Evolutionary conservation across 352 stramenopile species (phyloP), one percentile per base, ranked within the genome.

Genomic region (Globisporangium parvum): DNA sequence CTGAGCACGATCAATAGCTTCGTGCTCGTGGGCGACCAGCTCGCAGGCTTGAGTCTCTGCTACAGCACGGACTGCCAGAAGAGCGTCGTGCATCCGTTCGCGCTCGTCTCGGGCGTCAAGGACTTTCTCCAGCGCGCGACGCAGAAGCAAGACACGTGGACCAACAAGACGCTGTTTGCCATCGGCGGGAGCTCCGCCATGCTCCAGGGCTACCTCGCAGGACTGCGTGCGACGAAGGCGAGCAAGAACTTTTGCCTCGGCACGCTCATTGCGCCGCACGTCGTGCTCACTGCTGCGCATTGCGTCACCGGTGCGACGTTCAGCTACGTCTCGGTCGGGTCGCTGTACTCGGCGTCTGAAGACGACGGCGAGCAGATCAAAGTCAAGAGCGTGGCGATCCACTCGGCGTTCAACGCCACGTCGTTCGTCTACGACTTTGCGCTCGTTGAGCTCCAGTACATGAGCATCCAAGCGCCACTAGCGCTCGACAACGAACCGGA

Each of bases 331-430:
- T 71, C 64, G 1, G 67, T 79, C 4, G 70, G 70, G 9, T 74
- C 70, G 1, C 53, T 59, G 18, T 71, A 71, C 33, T 31, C 52
- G 21, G 63, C 62, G 9, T 53, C 49, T 3, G 58, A 65, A 6
- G 17, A 44, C 4, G 70, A 79, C 47, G 70, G 67, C n/a, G 67
- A 75, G 52, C 67, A 73, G 49, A 75, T 79, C 57, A 67, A 67
- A 26, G 59, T 79, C 44, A 67, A 69, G 45, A 42, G 47, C 18
- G 57, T 62, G 17, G 55, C 60, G 17, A 48, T 71, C 11, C 71
- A 80, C 31, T 63, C 65, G 6, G 47, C 45, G 2, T 75, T 66
- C 40, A 46, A 69, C 4, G 28, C 55, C n/a, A 44, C 42, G 2
- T 63, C 59, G 11, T 63, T 64, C 35, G 10, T 18, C 6, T 58